Evolutionary conservation across 352 stramenopile species (phyloP).

Genomic region (Globisporangium okanoganense): DNA sequence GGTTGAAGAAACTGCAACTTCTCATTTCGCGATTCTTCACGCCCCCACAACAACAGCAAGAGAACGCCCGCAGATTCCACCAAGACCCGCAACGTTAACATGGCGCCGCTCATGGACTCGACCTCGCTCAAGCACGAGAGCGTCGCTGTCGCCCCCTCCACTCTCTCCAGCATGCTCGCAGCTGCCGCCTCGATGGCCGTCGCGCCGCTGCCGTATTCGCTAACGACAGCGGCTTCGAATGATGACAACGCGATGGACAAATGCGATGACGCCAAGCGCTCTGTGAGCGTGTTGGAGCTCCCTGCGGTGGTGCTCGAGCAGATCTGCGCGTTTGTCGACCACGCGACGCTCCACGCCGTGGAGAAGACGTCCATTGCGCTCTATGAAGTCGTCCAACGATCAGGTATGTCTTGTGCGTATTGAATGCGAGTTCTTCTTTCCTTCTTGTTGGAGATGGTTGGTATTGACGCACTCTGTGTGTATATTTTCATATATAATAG

Average conservation of each 20-base stretch:
- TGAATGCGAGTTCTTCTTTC: slow-evolving; percentile 4
- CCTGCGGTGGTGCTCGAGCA: slow-evolving; percentile 41
- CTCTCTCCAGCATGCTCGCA: slow-evolving; percentile 9
- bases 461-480: neutral
- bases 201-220: slow-evolving; percentile 9
- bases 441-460: neutral
- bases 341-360: slow-evolving; percentile 43
- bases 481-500: slow-evolving; percentile 24
- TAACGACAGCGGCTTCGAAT: neutral
- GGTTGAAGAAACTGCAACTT: slow-evolving; percentile 2
- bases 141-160: neutral
- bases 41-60: neutral
- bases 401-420: slow-evolving; percentile 32
- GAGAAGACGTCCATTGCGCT: slow-evolving; percentile 36
- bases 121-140: slow-evolving; percentile 14
- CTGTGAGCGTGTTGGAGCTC: slow-evolving; percentile 22
- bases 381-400: slow-evolving; percentile 31
- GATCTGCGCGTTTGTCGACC: slow-evolving; percentile 56
- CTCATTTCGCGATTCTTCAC: slow-evolving; percentile 10
- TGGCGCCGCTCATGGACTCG: slow-evolving; percentile 18
- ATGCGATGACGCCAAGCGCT: neutral
- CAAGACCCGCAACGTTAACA: neutral
- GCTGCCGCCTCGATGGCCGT: neutral
- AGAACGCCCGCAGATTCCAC: neutral
- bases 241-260: neutral